Base-by-base conservation (phyloP, 805 yeast species). In the Wickerhamomyces mucosus region DNA sequence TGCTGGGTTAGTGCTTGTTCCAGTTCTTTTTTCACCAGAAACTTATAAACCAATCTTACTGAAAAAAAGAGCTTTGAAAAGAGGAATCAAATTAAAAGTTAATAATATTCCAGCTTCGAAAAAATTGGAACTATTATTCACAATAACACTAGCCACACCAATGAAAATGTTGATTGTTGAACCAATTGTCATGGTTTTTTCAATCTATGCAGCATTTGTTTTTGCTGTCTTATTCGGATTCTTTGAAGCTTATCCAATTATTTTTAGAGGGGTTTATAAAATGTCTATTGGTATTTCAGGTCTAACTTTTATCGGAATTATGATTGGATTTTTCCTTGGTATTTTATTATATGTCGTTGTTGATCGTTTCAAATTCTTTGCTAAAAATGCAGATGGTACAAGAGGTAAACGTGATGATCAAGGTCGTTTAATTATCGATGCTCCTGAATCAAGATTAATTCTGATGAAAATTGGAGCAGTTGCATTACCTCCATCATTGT, bases 151-250 rank as follows among this genome's bases (percentile, higher is more conserved):
- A 34, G 47, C 71, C 41, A 71, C 75, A 37, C 92, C 94, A 12
- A 27, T 75, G 29, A 67, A 73, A 46, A 77, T 82, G 86, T 62
- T 82, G 32, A 45, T 72, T 21, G 67, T 68, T 21, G 94, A 82
- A 43, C 92, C 92, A 33, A 81, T 81, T 43, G 88, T 82, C 23
- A 53, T 73, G 29, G 72, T 75, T 15, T 73, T 78, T 48, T 74
- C 84, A 19, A 54, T 78, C 31, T 80, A 80, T 52, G 70, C 76
- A 36, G 80, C 88, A 0, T 78, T 80, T 48, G 70, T 80, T 31
- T 79, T 79, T 57, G 85, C 88, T 1, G 85, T 80, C 3, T 57
- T 80, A 33, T 80, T 79, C 42, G 88, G 85, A 1, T 80, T 79
- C 63, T 80, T 80, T 46, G 88, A 79, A 53, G 86, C 86, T 4